Evolutionary conservation across 2,329 filamentous ascomycete species (phyloP), one percentile per base, ranked within the genome.

Genomic region (Penicillium sp.): DNA sequence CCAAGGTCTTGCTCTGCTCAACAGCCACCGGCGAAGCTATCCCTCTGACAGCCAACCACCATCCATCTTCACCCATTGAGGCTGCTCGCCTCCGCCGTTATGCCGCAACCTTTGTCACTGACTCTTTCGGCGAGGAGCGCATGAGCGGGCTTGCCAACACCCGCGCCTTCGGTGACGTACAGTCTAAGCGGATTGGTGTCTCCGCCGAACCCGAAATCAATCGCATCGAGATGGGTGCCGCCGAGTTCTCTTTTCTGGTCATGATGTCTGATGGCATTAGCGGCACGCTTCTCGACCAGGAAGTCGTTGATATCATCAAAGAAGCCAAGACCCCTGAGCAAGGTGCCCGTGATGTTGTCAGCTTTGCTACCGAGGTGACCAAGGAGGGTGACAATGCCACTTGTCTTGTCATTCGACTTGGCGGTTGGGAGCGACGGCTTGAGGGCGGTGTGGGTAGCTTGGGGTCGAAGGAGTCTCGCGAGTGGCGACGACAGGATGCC

Each of bases 51-150:
- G 91, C 89, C 21, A 91, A 96, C 72, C 95, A 99, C 75, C 95
- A 96, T 71, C 93, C 95, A 0, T 90, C 87, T n/a, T 86, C 90
- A 5, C 95, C 95, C 0, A 82, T 87, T 54, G 95, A 99, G 79
- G 88, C 89, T 10, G 87, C 86, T 43, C 86, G 95, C 8, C 83
- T 99, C 24, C 89, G 93, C 45, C 88, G 93, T 48, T 98, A 93
- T 71, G 90, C 92, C 1, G 86, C 90, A 29, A 88, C 89, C 3
- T 93, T 98, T 71, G 89, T 96, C 19, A 95, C 93, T 0, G 95
- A 99, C 76, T 96, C 91, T 33, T 99, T 99, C 73, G 95, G 95
- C 70, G 95, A 99, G 77, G 93, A 98, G 76, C 91, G 95, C 65
- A 95, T 99, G 74, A 88, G 88, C 14, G 93, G 95, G 0, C 83